Evolutionary conservation across 345 rosid species (phyloP), one percentile per base, ranked within the genome.

Genomic region (Citropsis articulata): DNA sequence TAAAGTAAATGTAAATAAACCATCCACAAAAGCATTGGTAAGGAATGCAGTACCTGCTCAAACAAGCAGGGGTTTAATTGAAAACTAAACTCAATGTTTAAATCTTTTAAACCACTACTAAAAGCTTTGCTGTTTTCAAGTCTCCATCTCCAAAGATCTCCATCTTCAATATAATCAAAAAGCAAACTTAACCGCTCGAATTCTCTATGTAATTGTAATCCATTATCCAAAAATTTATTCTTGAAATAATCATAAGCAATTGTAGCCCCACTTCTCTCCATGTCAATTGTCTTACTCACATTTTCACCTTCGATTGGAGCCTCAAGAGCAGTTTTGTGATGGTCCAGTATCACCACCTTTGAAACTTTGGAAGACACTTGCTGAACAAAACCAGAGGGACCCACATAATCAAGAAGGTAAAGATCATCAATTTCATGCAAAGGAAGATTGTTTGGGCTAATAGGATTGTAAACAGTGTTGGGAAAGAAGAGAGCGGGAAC

Each of bases 61-160:
- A 88, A 92, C 87, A 92, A 80, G 6, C 88, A 90, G 6, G 87
- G 89, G 69, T 90, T 91, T 27, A 42, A 59, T 48, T 67, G 82
- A 69, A 83, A 75, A 68, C 81, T 76, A 65, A 84, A 91, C 73
- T 91, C 92, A 22, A 92, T 77, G 56, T 83, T 81, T 45, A 80
- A 80, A 81, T 90, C 95, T 69, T 88, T 79, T 79, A 92, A 87
- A 16, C 97, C 97, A 36, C 95, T 90, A 75, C 85, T 84, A 75
- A 92, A 92, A 77, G 90, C 91, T 83, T 90, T 91, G 79, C 95
- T 91, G 74, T 91, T 81, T 4, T 87, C 86, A 50, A 89, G 75
- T n/a, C 77, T 78, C 97, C 97, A 92, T 72, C 85, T 86, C 97
- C 95, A 92, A 48, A 92, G 88, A 83, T 91, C 97, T 0, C 82